A percentile compares a stretch with the other conserved stretches of the same genome.
Conservation (phyloP, 148 eudicot species). For the Rhododendron mucronatum region DNA sequence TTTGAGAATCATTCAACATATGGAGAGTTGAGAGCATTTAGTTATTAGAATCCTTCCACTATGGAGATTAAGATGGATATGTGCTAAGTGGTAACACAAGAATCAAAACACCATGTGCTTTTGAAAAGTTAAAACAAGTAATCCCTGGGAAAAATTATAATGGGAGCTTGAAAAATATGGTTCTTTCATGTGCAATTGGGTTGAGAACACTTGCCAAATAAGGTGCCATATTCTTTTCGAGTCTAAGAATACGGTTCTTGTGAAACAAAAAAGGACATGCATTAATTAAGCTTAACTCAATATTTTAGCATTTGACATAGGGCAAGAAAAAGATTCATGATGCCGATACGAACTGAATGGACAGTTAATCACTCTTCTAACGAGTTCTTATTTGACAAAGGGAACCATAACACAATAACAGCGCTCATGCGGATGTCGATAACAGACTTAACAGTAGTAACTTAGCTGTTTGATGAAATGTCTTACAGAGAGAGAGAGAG, state of each 20-base stretch:
- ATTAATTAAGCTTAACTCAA: background rate
- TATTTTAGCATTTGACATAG: background rate
- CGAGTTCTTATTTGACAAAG: background rate
- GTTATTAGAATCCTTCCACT: background rate
- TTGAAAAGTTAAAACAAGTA: background rate
- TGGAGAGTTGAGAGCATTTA: background rate
- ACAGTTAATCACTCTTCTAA: background rate
- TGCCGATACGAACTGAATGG: background rate
- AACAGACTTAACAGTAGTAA: background rate
- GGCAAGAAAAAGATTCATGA: background rate
- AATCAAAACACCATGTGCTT: background rate
- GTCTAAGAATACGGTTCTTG: background rate
- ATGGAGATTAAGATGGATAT: background rate
- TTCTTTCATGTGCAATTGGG: background rate
- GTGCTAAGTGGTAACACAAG: background rate
- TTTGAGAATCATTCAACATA: too few species aligned
- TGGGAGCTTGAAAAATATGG: background rate
- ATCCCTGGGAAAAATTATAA: background rate
- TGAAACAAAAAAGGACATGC: background rate
- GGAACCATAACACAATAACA: background rate
- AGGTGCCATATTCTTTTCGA: background rate
- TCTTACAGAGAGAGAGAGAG: conserved; percentile 11
- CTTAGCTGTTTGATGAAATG: conserved; percentile 47
- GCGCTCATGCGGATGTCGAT: background rate
- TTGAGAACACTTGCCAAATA: background rate